A percentile compares a stretch with the other conserved stretches of the same genome.
phyloP scores from a whole-genome alignment of 2,329 filamentous ascomycete species.

The Capronia coronata region DNA sequence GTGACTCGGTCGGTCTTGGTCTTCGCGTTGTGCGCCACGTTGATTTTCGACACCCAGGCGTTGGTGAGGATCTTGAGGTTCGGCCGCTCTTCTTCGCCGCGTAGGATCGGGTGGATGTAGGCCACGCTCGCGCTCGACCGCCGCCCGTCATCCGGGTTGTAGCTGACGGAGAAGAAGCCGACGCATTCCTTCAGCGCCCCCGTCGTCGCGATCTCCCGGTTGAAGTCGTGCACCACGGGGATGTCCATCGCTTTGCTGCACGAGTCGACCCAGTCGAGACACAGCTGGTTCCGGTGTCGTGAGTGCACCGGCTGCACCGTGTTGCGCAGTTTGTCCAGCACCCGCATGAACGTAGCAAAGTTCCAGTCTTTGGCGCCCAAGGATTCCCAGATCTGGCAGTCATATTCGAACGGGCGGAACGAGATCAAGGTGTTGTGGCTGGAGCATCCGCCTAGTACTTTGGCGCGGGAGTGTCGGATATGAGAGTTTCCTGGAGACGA shows the following conservation, averaged over 20 bases:
- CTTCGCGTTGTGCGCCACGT: conserved; percentile 45
- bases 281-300: conserved; percentile 81
- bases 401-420: conserved; percentile 85
- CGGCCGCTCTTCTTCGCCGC: conserved; percentile 71
- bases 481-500: conserved; percentile 66
- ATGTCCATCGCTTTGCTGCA: conserved; percentile 74
- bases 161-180: conserved; percentile 84
- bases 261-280: conserved; percentile 79
- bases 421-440: conserved; percentile 92
- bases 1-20: conserved; percentile 64
- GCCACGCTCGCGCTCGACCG: conserved; percentile 82
- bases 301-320: conserved; percentile 83
- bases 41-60: conserved; percentile 77
- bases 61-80: conserved; percentile 84
- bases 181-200: conserved; percentile 69
- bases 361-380: conserved; percentile 79
- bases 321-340: conserved; percentile 78
- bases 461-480: conserved; percentile 86
- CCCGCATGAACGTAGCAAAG: conserved; percentile 75
- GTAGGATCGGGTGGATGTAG: conserved; percentile 85
- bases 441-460: conserved; percentile 86
- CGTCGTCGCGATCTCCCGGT: conserved; percentile 67
- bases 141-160: conserved; percentile 81
- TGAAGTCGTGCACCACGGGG: conserved; percentile 78
- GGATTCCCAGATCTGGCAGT: conserved; percentile 75